Evolutionary conservation across 768 basidiomycete species (phyloP), one percentile per base, ranked within the genome.

Genomic region (Clitopilus hobsonii): DNA sequence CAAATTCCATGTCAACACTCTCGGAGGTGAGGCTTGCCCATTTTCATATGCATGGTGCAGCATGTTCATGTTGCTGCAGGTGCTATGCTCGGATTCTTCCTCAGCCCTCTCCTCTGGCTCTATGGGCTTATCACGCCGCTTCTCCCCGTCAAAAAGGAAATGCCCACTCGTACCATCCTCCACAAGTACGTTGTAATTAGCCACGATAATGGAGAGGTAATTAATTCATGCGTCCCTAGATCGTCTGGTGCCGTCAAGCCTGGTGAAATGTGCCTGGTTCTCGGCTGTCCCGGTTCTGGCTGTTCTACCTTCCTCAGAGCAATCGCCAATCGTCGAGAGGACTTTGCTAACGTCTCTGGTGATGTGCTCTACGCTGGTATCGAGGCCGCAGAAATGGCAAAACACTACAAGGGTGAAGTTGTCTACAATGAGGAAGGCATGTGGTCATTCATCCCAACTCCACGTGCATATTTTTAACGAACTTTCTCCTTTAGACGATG

Each of bases 261-360:
- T 0, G 85, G 91, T 14, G 88, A 94, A 75, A 94, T 94, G 91
- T 86, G 90, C 63, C 79, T 93, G 6, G 90, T 89, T 20, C 75
- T 90, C 11, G 92, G 92, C 18, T 85, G 89, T 53, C 92, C 92
- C 4, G 89, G 88, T 1, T 80, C 89, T 4, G 93, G 93, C 30
- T 95, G 94, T 66, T 83, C 86, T 0, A 89, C 94, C 0, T 93
- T 96, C 72, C 76, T 96, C 18, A 93, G 91, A 69, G 70, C 84
- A 0, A 86, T 96, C 56, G 81, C 94, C 18, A 93, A 94, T 65
- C 79, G 85, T 56, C 79, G 89, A 2, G 74, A 73, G 6, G 87
- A 80, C 10, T 94, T 82, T 64, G 75, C 82, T 1, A 71, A 61
- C 3, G 81, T 94, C 49, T 65, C 71, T 1, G 91, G 93, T 26